Conservation (phyloP, 495 filamentous ascomycete species). For the Chaetomium fimeti region DNA sequence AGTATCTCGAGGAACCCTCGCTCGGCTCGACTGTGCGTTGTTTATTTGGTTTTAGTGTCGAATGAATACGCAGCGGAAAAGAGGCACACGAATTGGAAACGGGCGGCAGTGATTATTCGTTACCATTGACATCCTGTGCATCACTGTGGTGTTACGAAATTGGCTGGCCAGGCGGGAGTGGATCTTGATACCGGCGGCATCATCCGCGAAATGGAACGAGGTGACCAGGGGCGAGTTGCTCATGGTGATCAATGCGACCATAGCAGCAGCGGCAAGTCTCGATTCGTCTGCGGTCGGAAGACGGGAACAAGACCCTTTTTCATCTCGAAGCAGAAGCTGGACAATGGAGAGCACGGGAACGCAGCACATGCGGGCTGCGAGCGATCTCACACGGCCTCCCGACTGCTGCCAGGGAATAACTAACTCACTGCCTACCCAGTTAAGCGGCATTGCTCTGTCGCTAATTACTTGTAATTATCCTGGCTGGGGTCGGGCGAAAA, state of each 20-base stretch:
- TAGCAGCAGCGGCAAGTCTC: neutral
- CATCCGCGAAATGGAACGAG: neutral
- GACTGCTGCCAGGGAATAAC: neutral
- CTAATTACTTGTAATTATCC: neutral
- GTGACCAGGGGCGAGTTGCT: conserved; percentile 4
- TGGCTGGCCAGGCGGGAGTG: neutral
- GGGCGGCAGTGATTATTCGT: neutral
- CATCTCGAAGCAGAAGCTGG: neutral
- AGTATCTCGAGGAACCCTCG: conserved; percentile 7
- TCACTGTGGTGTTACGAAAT: neutral
- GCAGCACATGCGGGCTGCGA: conserved; percentile 3
- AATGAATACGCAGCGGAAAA: neutral
- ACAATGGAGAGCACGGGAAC: neutral
- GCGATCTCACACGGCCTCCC: neutral
- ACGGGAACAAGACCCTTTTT: neutral
- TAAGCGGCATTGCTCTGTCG: neutral
- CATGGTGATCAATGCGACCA: conserved; percentile 6
- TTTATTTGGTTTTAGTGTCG: neutral
- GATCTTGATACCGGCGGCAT: neutral
- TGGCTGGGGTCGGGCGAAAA: neutral
- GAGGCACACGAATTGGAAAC: neutral
- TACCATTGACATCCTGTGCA: no score
- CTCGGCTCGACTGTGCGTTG: neutral
- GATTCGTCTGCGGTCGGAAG: neutral
- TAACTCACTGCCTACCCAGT: no score